Base-by-base conservation (phyloP, 768 basidiomycete genomes). In the Suillus paluster region DNA sequence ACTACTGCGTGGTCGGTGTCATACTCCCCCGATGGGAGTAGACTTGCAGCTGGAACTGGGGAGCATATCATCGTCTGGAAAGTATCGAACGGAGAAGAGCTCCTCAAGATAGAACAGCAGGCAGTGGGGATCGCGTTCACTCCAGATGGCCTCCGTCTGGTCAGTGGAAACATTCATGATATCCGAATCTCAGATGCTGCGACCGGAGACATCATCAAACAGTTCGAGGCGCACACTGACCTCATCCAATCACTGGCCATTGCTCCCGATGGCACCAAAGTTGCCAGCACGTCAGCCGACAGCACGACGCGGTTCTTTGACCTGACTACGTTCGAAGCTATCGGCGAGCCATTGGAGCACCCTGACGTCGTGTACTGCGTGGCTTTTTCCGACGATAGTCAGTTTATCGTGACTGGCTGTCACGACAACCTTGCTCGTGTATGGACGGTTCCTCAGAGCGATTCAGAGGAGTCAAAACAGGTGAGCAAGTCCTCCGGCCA, bases 21-120 rank as follows among this genome's bases (percentile, higher is more conserved):
- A 53, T 53, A 36, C 52, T 53, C 61, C 10, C 42, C 30, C 21
- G 61, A 62, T 27, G 61, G 61, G 42, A 38, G 38, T 12, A 41
- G 27, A 17, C 38, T 67, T 15, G 58, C 55, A 30, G 63, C 62
- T 25, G 62, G 58, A 38, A 60, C 63, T 3, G 38, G 27, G 19
- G 49, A 64, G 48, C 15, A 39, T 21, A 54, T 52, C 6, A n/a
- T 48, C 10, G 23, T 52, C 30, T 58, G 45, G 57, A 45, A 33
- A 12, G 30, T 19, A 52, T 19, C n/a, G 21, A 33, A 21, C n/a
- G 57, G 57, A 15, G 25, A 50, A 34, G 57, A 49, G 5, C 21
- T 50, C 3, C 33, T 34, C n/a, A 53, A 53, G 33, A 53, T 53
- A 36, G 27, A 50, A 12, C 27, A 50, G 17, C 27, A 49, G 19